These are phyloP conservation scores for Cladochytrium replicatum DNA, from an alignment of 192 early-diverging fungal species.

Conservation along the genomic window DNA sequence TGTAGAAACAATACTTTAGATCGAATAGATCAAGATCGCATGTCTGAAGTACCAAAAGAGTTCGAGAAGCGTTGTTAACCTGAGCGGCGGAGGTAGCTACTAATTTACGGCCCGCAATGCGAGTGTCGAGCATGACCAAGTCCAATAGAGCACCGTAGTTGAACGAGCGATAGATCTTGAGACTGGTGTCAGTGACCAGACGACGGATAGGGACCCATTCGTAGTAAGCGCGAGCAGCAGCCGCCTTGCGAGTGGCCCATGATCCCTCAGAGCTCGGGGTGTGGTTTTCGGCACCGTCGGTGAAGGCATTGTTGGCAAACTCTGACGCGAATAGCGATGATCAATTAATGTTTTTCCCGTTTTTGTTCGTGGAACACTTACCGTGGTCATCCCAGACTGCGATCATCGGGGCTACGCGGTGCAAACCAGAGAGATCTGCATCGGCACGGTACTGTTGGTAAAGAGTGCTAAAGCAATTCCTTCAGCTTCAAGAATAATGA, in stretches of 20 bases:
- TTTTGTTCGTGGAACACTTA: too few relatives aligned
- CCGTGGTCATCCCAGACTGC: constrained; percentile 27
- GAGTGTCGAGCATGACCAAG: constrained; percentile 33
- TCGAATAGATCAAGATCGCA: too few relatives aligned
- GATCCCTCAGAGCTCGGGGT: constrained; percentile 1
- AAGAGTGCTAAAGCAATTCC: too few relatives aligned
- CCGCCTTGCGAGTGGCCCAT: constrained; percentile 13
- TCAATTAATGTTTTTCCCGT: too few relatives aligned
- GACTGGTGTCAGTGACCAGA: not conserved
- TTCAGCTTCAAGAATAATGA: too few relatives aligned
- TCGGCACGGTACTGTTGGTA: constrained; percentile 33
- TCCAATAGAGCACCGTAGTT: constrained; percentile 29
- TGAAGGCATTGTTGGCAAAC: constrained; percentile 26
- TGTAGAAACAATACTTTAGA: too few relatives aligned
- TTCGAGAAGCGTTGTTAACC: too few relatives aligned
- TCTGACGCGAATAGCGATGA: too few relatives aligned
- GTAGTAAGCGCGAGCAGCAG: constrained; percentile 30
- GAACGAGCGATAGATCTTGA: constrained; percentile 28
- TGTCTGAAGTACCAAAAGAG: too few relatives aligned
- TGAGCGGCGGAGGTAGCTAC: too few relatives aligned
- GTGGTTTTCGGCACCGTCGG: constrained; percentile 1
- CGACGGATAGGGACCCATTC: constrained; percentile 32
- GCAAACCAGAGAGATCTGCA: constrained; percentile 20
- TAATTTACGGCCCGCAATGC: constrained; percentile 24
- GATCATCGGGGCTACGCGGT: constrained; percentile 20